Conservation (phyloP, 1,284 basidiomycete genomes). For the Sphagnurus paluster region DNA sequence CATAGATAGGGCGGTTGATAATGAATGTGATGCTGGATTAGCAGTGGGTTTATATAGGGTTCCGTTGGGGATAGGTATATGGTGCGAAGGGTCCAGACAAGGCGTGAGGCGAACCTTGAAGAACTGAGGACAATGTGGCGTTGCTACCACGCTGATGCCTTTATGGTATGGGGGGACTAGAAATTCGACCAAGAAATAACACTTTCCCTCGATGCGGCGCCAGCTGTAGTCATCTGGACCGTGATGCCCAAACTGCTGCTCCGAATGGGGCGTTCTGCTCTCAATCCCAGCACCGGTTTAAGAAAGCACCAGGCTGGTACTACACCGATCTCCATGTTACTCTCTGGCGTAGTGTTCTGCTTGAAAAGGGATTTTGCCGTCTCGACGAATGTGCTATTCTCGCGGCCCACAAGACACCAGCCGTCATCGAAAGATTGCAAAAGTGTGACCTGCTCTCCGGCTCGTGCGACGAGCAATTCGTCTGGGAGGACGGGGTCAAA, state of each 20-base stretch:
- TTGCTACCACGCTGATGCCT: not conserved
- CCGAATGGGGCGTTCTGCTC: constrained; percentile 62
- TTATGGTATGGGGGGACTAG: constrained; percentile 22
- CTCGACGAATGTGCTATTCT: constrained; percentile 32
- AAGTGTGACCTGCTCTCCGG: constrained; percentile 59
- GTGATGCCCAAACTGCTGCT: constrained; percentile 61
- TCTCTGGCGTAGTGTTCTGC: constrained; percentile 29
- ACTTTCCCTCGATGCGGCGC: constrained; percentile 42
- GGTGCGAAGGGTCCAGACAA: too few species aligned
- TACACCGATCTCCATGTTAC: constrained; percentile 58
- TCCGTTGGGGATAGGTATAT: too few species aligned
- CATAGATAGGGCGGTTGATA: too few species aligned
- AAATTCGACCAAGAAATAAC: constrained; percentile 72
- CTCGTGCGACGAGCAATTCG: constrained; percentile 52
- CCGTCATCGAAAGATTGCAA: constrained; percentile 70
- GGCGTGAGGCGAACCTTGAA: too few species aligned
- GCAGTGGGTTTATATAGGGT: too few species aligned
- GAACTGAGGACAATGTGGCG: not conserved
- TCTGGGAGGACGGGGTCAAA: constrained; percentile 71
- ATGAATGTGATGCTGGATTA: too few species aligned
- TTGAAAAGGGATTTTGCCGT: constrained; percentile 41
- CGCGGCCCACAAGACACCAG: constrained; percentile 71
- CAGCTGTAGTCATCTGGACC: constrained; percentile 47
- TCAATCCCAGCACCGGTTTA: constrained; percentile 57
- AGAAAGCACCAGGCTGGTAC: constrained; percentile 75